These are phyloP conservation scores for Lindgomyces ingoldianus DNA, from an alignment of 495 filamentous ascomycete genomes.

Conservation along the genomic window DNA sequence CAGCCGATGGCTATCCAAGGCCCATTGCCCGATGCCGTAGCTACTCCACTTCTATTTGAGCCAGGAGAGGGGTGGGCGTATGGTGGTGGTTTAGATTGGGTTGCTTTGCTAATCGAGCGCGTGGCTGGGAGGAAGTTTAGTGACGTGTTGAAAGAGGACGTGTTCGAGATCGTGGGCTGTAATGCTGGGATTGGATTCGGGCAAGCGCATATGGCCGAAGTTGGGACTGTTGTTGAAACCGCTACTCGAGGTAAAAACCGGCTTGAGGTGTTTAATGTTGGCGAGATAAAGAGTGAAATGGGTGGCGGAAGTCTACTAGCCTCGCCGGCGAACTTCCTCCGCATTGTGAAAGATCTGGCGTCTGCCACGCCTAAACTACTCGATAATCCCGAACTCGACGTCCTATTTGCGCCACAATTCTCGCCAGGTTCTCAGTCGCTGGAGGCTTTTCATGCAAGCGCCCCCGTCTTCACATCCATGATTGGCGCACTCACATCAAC, in stretches of 20 bases:
- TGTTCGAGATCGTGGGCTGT: slow-evolving; percentile 7
- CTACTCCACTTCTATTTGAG: background rate
- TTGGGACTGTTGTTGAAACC: background rate
- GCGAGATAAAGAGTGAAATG: background rate
- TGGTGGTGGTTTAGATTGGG: slow-evolving; percentile 20
- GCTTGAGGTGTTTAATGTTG: background rate
- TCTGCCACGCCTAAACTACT: background rate
- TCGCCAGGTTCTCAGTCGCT: background rate
- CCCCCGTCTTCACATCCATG: slow-evolving; percentile 6
- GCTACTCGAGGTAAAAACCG: background rate
- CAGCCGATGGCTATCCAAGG: background rate
- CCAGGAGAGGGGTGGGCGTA: slow-evolving; percentile 23
- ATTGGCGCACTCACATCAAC: background rate
- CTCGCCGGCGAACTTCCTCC: background rate
- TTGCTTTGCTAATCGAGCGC: slow-evolving; percentile 4
- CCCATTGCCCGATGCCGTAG: background rate
- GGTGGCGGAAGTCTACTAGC: slow-evolving; percentile 8
- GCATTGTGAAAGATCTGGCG: slow-evolving; percentile 5
- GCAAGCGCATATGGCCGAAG: background rate
- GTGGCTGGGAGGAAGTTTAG: slow-evolving; percentile 5
- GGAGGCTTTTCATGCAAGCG: background rate
- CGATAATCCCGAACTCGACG: background rate
- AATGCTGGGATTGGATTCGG: slow-evolving; percentile 7
- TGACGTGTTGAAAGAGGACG: background rate
- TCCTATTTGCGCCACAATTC: slow-evolving; percentile 13